Evolutionary conservation across 768 basidiomycete genomes (phyloP).

Genomic region (Xerocomellus dryophilus): DNA sequence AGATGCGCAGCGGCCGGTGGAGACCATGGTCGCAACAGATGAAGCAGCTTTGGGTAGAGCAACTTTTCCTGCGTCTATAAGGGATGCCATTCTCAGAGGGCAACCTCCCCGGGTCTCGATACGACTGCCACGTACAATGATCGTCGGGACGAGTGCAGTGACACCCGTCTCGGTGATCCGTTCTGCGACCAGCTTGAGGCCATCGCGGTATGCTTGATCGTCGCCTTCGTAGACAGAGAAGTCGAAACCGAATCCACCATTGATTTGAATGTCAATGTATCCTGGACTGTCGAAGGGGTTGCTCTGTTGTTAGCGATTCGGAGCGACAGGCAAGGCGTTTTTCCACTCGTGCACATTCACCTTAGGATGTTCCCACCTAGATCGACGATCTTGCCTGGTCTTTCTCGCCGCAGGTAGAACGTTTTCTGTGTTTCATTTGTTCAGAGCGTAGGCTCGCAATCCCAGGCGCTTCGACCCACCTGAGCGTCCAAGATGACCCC

Average conservation of each 20-base stretch:
- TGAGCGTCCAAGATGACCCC: slow-evolving; percentile 78
- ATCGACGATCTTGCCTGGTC: slow-evolving; percentile 65
- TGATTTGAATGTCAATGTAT: slow-evolving; percentile 84
- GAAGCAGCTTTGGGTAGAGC: slow-evolving; percentile 67
- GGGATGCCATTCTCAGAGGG: neutral
- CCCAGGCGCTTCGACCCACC: slow-evolving; percentile 34
- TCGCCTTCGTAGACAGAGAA: slow-evolving; percentile 79
- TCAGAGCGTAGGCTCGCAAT: neutral
- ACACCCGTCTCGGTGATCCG: slow-evolving; percentile 85
- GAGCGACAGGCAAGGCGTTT: neutral
- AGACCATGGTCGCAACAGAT: slow-evolving; percentile 65
- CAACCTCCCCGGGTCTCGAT: neutral
- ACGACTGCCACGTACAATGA: slow-evolving; percentile 53
- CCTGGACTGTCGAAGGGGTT: slow-evolving; percentile 57
- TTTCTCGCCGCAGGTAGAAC: slow-evolving; percentile 58
- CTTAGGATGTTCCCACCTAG: slow-evolving; percentile 76
- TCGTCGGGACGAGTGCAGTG: slow-evolving; percentile 68
- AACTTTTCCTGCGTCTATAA: slow-evolving; percentile 73
- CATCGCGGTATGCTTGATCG: slow-evolving; percentile 62
- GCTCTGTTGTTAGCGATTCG: slow-evolving; percentile 9
- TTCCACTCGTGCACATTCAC: slow-evolving; percentile 30
- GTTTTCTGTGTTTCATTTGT: slow-evolving; percentile 46
- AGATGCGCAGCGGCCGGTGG: slow-evolving; percentile 64
- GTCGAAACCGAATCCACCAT: slow-evolving; percentile 86
- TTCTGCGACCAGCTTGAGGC: slow-evolving; percentile 68